Percentiles rank a stretch among this genome's conserved stretches.
These are phyloP conservation scores for Astragalus glycyphyllos DNA, from an alignment of 306 rosid species.

Conservation along the genomic window DNA sequence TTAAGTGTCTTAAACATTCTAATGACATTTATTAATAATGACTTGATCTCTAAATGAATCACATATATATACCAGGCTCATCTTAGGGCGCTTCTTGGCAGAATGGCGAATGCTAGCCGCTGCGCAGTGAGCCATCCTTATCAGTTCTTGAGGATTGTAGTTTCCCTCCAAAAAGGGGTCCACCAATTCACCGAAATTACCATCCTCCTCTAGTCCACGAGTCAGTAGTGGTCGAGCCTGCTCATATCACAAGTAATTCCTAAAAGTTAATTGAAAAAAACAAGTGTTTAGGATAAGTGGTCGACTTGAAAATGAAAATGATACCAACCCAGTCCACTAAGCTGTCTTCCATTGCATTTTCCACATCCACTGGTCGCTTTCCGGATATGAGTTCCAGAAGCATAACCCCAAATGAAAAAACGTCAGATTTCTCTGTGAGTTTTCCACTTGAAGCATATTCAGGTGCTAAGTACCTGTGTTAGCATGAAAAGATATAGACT, in stretches of 20 bases:
- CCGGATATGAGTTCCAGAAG: constrained; percentile 84
- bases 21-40: background rate
- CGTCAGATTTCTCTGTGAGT: constrained; percentile 87
- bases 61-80: constrained; percentile 73
- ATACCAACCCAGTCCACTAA: constrained; percentile 93
- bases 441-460: constrained; percentile 97
- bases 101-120: constrained; percentile 92
- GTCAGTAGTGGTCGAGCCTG: constrained; percentile 85
- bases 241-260: constrained; percentile 17
- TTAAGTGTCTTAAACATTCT: too few relatives aligned
- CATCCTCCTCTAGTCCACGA: constrained; percentile 68
- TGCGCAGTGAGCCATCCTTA: constrained; percentile 79
- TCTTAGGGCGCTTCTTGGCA: constrained; percentile 72
- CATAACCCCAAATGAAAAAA: constrained; percentile 93
- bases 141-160: constrained; percentile 64
- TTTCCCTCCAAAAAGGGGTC: constrained; percentile 66
- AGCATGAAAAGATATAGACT: constrained; percentile 7
- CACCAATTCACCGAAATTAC: constrained; percentile 61
- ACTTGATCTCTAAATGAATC: background rate
- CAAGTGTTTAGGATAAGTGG: background rate
- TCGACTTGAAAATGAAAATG: background rate
- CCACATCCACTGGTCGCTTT: constrained; percentile 73
- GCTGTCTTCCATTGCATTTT: constrained; percentile 70
- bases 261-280: constrained; percentile 3
- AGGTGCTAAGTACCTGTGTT: constrained; percentile 86